Conservation (phyloP, 805 yeast species). For the Candida dendrica region DNA sequence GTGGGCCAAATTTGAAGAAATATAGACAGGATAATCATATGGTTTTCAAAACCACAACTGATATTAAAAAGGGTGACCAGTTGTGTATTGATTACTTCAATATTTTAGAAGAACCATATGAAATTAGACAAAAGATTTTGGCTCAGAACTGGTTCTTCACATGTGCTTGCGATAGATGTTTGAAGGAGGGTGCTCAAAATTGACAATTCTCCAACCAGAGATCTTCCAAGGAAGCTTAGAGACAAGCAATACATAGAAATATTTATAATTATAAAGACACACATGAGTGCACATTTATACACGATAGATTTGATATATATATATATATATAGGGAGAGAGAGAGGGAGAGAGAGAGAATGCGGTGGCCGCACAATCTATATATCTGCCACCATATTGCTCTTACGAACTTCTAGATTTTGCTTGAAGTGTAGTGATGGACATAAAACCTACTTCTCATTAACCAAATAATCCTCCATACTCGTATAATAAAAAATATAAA, state of each 20-base stretch:
- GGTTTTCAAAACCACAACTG: constrained; percentile 33
- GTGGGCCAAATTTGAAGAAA: constrained; percentile 48
- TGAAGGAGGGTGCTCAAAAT: constrained; percentile 17
- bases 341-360: too few species aligned
- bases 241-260: constrained; percentile 18
- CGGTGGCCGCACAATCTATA: too few species aligned
- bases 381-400: too few species aligned
- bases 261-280: too few species aligned
- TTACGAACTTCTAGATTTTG: too few species aligned
- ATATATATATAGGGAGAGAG: too few species aligned
- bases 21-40: constrained; percentile 31
- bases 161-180: constrained; percentile 46
- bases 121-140: constrained; percentile 34
- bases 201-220: constrained; percentile 30
- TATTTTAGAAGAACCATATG: constrained; percentile 30
- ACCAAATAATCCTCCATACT: too few species aligned
- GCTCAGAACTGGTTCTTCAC: constrained; percentile 52
- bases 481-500: too few species aligned
- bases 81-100: constrained; percentile 59
- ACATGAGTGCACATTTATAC: constrained; percentile 11
- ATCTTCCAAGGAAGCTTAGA: constrained; percentile 35
- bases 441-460: too few species aligned
- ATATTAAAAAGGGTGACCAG: constrained; percentile 38
- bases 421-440: too few species aligned
- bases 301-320: constrained; percentile 26